phyloP scores from a whole-genome alignment of 169 alveolate species.

The Plasmodium vinckei region DNA sequence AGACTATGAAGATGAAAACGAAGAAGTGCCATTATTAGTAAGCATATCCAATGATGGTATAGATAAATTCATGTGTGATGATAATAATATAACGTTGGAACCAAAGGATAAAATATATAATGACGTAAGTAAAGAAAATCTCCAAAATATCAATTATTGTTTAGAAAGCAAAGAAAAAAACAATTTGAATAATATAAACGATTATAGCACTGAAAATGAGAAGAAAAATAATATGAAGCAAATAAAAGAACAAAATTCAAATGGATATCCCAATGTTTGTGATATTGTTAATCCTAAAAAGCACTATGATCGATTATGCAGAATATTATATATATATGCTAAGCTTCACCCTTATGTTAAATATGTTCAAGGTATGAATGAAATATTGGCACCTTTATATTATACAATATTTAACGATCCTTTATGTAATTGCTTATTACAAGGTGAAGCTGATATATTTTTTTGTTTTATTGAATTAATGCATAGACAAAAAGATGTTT shows the following conservation, averaged over 20 bases:
- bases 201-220: too few species aligned
- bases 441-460: constrained; percentile 91
- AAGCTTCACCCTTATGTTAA: constrained; percentile 85
- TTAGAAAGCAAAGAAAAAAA: neutral
- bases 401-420: constrained; percentile 82
- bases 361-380: constrained; percentile 94
- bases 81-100: neutral
- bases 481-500: constrained; percentile 88
- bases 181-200: neutral
- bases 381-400: constrained; percentile 87
- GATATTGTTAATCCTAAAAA: constrained; percentile 70
- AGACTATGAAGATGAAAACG: constrained; percentile 44
- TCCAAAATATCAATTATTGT: neutral
- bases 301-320: constrained; percentile 80
- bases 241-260: neutral
- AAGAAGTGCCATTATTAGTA: constrained; percentile 74
- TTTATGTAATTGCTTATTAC: constrained; percentile 77
- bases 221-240: neutral
- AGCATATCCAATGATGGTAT: constrained; percentile 7
- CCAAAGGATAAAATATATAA: neutral
- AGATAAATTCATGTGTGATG: neutral
- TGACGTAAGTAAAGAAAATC: neutral
- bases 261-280: constrained; percentile 34
- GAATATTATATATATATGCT: constrained; percentile 88
- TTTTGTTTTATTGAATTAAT: constrained; percentile 88